Evolutionary conservation across 352 stramenopile species (phyloP).

Genomic region (Hyaloperonospora brassicae): DNA sequence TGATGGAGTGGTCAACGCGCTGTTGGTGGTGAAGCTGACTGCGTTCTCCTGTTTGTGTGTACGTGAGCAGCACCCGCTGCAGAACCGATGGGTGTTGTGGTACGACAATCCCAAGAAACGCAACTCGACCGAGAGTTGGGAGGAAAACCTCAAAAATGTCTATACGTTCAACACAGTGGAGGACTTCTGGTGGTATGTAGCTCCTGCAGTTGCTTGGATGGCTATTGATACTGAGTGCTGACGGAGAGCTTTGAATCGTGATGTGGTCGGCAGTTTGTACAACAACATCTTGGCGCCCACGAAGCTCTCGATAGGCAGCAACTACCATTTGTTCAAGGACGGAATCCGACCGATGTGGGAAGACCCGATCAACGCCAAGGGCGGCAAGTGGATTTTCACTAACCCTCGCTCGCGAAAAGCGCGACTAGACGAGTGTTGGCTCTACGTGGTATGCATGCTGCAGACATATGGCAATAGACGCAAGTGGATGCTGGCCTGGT

Average conservation of each 20-base stretch:
- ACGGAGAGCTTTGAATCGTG: too few species aligned
- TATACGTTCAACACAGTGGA: slow-evolving; percentile 94
- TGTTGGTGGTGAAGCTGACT: too few species aligned
- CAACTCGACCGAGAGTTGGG: slow-evolving; percentile 80
- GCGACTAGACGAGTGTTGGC: slow-evolving; percentile 93
- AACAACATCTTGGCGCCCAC: slow-evolving; percentile 92
- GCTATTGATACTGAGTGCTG: too few species aligned
- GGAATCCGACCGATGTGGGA: slow-evolving; percentile 97
- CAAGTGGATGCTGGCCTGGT: not conserved
- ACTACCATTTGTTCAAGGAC: slow-evolving; percentile 98
- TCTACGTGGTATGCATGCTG: slow-evolving; percentile 87
- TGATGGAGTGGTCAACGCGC: not conserved
- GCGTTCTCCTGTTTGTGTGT: too few species aligned
- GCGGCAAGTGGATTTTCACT: slow-evolving; percentile 96
- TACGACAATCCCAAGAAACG: slow-evolving; percentile 89
- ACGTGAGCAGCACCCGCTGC: slow-evolving; percentile 59
- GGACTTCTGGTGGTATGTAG: slow-evolving; percentile 92
- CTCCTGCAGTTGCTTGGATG: too few species aligned
- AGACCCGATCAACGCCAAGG: slow-evolving; percentile 90
- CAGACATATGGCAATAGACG: too few species aligned
- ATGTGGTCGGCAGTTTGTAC: slow-evolving; percentile 53
- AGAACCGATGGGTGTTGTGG: slow-evolving; percentile 85
- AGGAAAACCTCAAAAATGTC: slow-evolving; percentile 88
- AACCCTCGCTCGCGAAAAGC: slow-evolving; percentile 90
- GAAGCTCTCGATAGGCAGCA: slow-evolving; percentile 86